phyloP scores from a whole-genome alignment of 1,284 basidiomycete genomes.

The Leccinum fuscescens region DNA sequence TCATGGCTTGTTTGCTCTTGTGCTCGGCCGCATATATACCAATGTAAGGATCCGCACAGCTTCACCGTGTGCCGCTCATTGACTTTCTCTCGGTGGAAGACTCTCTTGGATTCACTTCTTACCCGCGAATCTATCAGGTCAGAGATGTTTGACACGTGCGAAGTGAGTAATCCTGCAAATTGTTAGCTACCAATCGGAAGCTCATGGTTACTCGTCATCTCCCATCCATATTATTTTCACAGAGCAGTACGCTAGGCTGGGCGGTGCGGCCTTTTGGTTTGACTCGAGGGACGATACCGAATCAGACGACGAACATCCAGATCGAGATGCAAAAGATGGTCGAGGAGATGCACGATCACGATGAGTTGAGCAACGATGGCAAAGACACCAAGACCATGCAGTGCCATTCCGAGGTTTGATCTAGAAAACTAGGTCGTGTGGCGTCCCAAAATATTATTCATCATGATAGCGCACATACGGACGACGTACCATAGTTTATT shows the following conservation, averaged over 20 bases:
- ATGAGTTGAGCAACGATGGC: no score
- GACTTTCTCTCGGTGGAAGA: background rate
- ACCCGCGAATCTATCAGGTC: background rate
- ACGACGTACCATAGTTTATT: no score
- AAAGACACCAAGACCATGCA: no score
- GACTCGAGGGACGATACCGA: background rate
- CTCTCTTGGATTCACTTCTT: background rate
- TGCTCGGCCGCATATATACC: conserved; percentile 34
- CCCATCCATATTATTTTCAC: background rate
- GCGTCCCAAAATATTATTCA: no score
- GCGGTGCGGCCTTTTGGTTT: background rate
- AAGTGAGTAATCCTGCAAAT: background rate
- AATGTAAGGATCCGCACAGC: conserved; percentile 22
- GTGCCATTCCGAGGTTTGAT: background rate
- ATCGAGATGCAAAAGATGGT: background rate
- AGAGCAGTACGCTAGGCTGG: background rate
- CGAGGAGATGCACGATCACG: background rate
- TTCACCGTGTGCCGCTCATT: background rate
- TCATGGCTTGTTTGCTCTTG: conserved; percentile 33
- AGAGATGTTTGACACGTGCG: background rate
- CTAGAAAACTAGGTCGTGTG: no score
- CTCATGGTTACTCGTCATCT: background rate
- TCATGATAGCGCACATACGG: no score
- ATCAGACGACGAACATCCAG: background rate
- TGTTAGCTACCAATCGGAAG: background rate